Percentiles rank a stretch among this genome's conserved stretches.
These are phyloP conservation scores for Verticillium klebahnii DNA, from an alignment of 2,329 filamentous ascomycete genomes.

Conservation along the genomic window DNA sequence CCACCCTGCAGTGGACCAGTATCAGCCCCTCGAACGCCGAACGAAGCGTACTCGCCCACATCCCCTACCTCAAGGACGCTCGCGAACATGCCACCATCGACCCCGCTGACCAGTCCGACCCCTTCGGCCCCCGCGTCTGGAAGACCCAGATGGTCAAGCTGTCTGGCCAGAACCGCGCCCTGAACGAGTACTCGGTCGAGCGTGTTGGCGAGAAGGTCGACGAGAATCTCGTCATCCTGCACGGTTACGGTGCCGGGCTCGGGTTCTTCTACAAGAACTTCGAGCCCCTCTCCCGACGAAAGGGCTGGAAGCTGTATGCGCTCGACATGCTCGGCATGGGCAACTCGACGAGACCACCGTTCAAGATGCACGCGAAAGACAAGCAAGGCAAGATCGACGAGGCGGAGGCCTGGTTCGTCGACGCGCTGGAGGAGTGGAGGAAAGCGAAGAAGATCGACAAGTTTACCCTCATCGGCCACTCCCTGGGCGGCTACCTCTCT, in stretches of 20 bases:
- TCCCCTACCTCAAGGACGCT: constrained; percentile 78
- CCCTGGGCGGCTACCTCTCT: constrained; percentile 89
- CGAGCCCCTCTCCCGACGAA: constrained; percentile 72
- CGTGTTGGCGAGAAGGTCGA: constrained; percentile 72
- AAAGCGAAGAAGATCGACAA: constrained; percentile 82
- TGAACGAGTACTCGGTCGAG: constrained; percentile 94
- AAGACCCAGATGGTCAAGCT: constrained; percentile 78
- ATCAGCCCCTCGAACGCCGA: constrained; percentile 81
- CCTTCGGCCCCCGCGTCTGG: constrained; percentile 82
- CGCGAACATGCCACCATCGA: constrained; percentile 57
- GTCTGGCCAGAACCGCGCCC: constrained; percentile 75
- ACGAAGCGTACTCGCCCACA: constrained; percentile 78
- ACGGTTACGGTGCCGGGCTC: constrained; percentile 92
- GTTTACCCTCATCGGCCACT: constrained; percentile 91
- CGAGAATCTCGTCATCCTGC: constrained; percentile 89
- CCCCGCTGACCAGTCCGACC: constrained; percentile 53
- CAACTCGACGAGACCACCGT: constrained; percentile 19
- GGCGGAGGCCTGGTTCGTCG: constrained; percentile 93
- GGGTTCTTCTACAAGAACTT: constrained; percentile 99
- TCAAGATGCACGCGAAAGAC: constrained; percentile 80
- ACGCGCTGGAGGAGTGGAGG: constrained; percentile 95
- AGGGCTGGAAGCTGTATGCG: constrained; percentile 85
- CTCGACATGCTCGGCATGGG: constrained; percentile 29
- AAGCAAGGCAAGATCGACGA: constrained; percentile 76
- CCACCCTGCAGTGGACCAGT: constrained; percentile 68